A percentile compares a stretch with the other conserved stretches of the same genome.
These are phyloP conservation scores for Trichoderma citrinoviride DNA, from an alignment of 2,329 filamentous ascomycete genomes.

Conservation along the genomic window DNA sequence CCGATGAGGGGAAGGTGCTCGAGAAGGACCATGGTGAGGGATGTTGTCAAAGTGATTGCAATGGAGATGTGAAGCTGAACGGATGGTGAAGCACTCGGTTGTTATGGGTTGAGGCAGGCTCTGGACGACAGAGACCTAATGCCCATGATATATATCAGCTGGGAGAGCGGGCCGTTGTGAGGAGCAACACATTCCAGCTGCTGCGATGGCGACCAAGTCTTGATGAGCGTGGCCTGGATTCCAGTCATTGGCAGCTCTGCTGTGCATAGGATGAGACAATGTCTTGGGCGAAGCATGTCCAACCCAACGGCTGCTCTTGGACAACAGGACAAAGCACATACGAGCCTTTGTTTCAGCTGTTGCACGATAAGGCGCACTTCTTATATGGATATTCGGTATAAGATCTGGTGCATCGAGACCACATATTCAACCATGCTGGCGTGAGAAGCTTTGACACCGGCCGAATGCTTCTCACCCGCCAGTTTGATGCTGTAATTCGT, in stretches of 20 bases:
- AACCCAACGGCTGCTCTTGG: too few species aligned
- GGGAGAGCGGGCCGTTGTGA: slow-evolving; percentile 25
- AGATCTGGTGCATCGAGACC: too few species aligned
- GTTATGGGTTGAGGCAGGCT: not conserved
- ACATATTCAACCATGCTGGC: too few species aligned
- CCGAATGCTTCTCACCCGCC: too few species aligned
- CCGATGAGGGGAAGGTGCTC: slow-evolving; percentile 22
- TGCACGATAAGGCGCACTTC: too few species aligned
- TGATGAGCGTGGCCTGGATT: not conserved
- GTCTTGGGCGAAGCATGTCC: not conserved
- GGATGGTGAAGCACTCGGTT: not conserved
- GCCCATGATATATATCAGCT: slow-evolving; percentile 26
- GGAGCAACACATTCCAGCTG: slow-evolving; percentile 38
- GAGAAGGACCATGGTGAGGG: slow-evolving; percentile 25
- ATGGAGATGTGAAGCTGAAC: not conserved
- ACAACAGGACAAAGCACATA: too few species aligned
- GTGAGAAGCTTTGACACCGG: too few species aligned
- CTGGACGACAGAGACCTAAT: not conserved
- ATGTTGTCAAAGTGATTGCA: not conserved
- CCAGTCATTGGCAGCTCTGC: not conserved
- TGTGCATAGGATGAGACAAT: not conserved
- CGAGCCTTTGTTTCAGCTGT: not conserved
- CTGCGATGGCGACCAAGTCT: slow-evolving; percentile 4
- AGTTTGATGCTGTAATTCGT: too few species aligned
- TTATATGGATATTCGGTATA: too few species aligned